These are phyloP conservation scores for Acanthamoeba healyi DNA, from an alignment of 208 protist genomes.

Conservation along the genomic window DNA sequence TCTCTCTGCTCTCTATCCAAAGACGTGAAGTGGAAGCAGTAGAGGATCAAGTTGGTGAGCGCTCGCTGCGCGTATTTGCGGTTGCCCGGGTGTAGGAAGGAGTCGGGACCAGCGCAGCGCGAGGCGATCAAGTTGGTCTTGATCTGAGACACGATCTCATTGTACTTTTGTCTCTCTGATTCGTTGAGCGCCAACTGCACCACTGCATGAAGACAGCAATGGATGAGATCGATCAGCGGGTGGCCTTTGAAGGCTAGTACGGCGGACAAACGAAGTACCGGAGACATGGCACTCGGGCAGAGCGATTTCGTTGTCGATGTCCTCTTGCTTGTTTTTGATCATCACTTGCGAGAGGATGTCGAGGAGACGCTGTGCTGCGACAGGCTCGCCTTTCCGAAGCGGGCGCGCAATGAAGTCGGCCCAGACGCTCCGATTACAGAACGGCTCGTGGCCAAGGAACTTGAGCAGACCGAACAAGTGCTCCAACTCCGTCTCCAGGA, in stretches of 20 bases:
- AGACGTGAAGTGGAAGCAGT: constrained; percentile 65
- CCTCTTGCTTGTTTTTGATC: constrained; percentile 67
- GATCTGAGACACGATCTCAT: constrained; percentile 70
- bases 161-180: constrained; percentile 62
- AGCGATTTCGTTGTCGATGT: constrained; percentile 46
- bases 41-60: constrained; percentile 60
- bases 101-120: constrained; percentile 3
- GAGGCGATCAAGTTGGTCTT: constrained; percentile 71
- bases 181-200: neutral
- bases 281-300: constrained; percentile 13
- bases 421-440: neutral
- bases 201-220: too few species aligned
- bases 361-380: constrained; percentile 37
- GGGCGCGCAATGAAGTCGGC: constrained; percentile 50
- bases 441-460: constrained; percentile 74
- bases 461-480: constrained; percentile 72
- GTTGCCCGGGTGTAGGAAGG: constrained; percentile 46
- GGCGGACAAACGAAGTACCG: constrained; percentile 6
- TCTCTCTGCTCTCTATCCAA: constrained; percentile 33
- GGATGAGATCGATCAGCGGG: too few species aligned
- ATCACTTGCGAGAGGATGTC: constrained; percentile 42
- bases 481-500: constrained; percentile 53
- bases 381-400: constrained; percentile 17
- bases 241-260: too few species aligned
- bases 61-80: constrained; percentile 58